phyloP scores from a whole-genome alignment of 805 yeast species.

The Candida morakotiae region DNA sequence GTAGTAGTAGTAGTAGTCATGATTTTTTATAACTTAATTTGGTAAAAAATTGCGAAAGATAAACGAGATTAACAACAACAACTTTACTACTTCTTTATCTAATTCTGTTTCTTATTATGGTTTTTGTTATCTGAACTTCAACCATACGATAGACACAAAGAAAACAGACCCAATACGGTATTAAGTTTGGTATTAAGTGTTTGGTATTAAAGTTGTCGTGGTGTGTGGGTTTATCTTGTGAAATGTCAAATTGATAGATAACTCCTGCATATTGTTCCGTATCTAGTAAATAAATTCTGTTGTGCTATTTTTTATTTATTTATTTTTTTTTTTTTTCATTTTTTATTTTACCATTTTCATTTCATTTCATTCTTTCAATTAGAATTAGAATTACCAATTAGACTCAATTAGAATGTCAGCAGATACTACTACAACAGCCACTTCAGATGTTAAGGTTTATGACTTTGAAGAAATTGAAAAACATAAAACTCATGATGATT shows the following conservation, averaged over 20 bases:
- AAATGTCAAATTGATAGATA: not conserved
- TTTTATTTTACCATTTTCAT: not conserved
- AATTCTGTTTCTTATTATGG: too few species aligned
- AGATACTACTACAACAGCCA: conserved; percentile 1
- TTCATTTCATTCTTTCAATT: not conserved
- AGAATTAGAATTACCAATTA: not conserved
- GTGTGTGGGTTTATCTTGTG: not conserved
- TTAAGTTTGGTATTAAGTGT: too few species aligned
- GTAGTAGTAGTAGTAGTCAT: not conserved
- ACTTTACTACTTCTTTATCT: too few species aligned
- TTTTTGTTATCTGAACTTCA: too few species aligned
- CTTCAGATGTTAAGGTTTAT: not conserved
- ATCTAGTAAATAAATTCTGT: too few species aligned
- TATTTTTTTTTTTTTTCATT: not conserved
- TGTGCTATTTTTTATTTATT: too few species aligned
- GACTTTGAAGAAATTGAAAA: conserved; percentile 40
- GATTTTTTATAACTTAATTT: not conserved
- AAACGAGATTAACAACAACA: too few species aligned
- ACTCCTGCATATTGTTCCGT: not conserved
- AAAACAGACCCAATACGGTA: too few species aligned
- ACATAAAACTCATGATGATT: conserved; percentile 37
- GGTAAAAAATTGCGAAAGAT: conserved; percentile 1
- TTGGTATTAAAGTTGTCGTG: not conserved
- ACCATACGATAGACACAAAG: too few species aligned
- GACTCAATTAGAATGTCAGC: not conserved